Evolutionary conservation across 1,284 basidiomycete species (phyloP), one percentile per base, ranked within the genome.

Genomic region (Fomitopsis schrenkii): DNA sequence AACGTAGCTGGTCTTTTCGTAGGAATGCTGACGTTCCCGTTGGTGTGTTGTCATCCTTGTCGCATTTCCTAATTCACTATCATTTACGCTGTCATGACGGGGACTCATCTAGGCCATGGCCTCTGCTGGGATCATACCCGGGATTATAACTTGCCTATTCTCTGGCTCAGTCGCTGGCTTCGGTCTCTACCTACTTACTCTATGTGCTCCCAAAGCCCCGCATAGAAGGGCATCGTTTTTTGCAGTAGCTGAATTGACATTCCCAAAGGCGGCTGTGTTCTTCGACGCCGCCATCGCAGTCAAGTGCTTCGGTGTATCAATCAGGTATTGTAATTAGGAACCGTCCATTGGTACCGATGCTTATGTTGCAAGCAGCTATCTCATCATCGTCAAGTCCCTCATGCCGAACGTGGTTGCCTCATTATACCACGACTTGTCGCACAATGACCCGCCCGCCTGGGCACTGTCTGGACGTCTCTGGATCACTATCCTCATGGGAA

Each of bases 261-360:
- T 94, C 70, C 94, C 94, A 19, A 82, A 80, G 41, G 91, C 90
- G 0, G 90, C 91, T 0, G 80, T 93, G 59, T 91, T 93, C 73
- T 95, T 97, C 68, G 94, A 99, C 75, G 84, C 89, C 3, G 96
- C 97, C 7, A 98, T 99, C 68, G 96, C 95, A 2, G 90, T 92
- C 74, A 98, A 98, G 74, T 98, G 95, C 74, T 97, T 97, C 72
- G 97, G 97, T 36, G 97, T 99, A 8, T 95, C 93, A 41, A 91
- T 97, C 67, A 97, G 94, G 80, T 93, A 75, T 28, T 36, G 19
- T 9, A 15, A 41, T 35, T n/a, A 19, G 14, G 22, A 14, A 22
- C 22, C 22, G 35, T 42, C 3, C 10, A 19, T 19, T 50, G 17
- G 6, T 22, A 8, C 42, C 17, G 35, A 40, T 19, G 42, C 52